Evolutionary conservation across 176 grass and related monocot genomes (phyloP).

Genomic region (Ampelocalamus luodianensis): DNA sequence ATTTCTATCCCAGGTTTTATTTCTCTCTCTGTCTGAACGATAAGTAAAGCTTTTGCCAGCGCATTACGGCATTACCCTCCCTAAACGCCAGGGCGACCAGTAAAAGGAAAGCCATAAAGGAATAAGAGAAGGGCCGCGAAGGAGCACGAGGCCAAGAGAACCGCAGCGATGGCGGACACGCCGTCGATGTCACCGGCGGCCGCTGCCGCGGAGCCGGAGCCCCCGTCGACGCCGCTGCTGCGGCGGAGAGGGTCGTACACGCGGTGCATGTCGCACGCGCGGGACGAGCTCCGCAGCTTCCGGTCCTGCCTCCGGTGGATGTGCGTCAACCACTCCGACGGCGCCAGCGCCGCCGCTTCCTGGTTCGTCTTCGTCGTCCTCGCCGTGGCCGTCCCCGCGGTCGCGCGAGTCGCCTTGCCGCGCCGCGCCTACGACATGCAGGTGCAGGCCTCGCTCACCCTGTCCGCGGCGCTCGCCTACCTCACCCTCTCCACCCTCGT

Average conservation of each 20-base stretch:
- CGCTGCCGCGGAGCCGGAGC: not conserved
- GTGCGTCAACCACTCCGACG: slow-evolving; percentile 64
- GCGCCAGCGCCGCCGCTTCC: slow-evolving; percentile 28
- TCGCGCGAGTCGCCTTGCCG: slow-evolving; percentile 27
- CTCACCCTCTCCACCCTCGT: slow-evolving; percentile 53
- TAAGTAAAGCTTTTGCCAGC: not conserved
- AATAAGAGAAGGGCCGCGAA: not conserved
- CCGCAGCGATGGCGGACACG: slow-evolving; percentile 26
- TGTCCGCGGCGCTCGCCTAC: slow-evolving; percentile 55
- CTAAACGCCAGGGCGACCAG: slow-evolving; percentile 46
- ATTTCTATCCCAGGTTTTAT: not conserved
- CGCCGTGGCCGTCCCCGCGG: slow-evolving; percentile 34
- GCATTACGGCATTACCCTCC: slow-evolving; percentile 28
- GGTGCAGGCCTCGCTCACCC: slow-evolving; percentile 72
- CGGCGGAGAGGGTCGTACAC: slow-evolving; percentile 45
- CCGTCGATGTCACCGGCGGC: slow-evolving; percentile 5
- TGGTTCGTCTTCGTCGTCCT: slow-evolving; percentile 55
- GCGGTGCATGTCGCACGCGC: slow-evolving; percentile 56
- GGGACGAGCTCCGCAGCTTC: slow-evolving; percentile 78
- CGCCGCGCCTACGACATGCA: slow-evolving; percentile 66
- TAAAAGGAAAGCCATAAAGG: slow-evolving; percentile 4
- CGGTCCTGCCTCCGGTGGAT: slow-evolving; percentile 69
- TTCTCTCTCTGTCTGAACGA: not conserved
- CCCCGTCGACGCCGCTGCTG: slow-evolving; percentile 46
- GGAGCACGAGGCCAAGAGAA: not conserved